Percentiles rank a stretch among this genome's conserved stretches.
phyloP scores from a whole-genome alignment of 2,329 filamentous ascomycete species.

The Colletotrichum zoysiae region DNA sequence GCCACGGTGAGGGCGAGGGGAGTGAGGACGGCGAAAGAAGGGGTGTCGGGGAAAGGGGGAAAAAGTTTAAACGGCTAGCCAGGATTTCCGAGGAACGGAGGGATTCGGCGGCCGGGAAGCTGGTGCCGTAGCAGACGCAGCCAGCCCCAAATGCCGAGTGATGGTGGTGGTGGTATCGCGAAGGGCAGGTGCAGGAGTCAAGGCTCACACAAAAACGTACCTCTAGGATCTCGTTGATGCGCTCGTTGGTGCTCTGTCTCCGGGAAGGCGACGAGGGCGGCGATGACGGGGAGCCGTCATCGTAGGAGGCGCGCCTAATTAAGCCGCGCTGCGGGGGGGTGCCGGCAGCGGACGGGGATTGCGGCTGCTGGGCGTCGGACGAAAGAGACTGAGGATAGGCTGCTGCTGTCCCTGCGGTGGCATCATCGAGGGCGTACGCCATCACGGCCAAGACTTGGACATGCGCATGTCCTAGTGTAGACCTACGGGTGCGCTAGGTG shows the following conservation, averaged over 20 bases:
- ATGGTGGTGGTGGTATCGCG: constrained; percentile 6
- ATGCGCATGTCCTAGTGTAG: constrained; percentile 23
- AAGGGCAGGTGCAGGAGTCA: constrained; percentile 24
- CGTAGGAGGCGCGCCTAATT: constrained; percentile 38
- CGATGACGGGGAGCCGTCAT: constrained; percentile 29
- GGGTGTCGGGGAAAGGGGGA: constrained; percentile 1
- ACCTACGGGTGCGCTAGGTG: background rate
- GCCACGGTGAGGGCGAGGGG: background rate
- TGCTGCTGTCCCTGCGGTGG: constrained; percentile 20
- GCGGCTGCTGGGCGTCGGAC: constrained; percentile 26
- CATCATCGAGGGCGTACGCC: constrained; percentile 33
- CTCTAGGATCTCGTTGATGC: constrained; percentile 61
- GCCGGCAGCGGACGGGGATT: constrained; percentile 25
- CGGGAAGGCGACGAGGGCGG: constrained; percentile 29
- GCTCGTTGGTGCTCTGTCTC: constrained; percentile 51
- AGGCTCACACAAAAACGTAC: constrained; percentile 49
- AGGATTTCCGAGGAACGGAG: constrained; percentile 3
- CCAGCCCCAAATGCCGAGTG: background rate
- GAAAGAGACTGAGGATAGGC: constrained; percentile 12
- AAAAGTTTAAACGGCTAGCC: background rate
- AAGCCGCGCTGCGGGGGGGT: constrained; percentile 28
- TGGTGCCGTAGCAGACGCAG: background rate
- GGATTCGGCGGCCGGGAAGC: constrained; percentile 16
- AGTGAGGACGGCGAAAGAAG: background rate
- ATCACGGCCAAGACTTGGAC: constrained; percentile 35